phyloP scores from a whole-genome alignment of 2,329 filamentous ascomycete species.

The Phyllosticta citriasiana region DNA sequence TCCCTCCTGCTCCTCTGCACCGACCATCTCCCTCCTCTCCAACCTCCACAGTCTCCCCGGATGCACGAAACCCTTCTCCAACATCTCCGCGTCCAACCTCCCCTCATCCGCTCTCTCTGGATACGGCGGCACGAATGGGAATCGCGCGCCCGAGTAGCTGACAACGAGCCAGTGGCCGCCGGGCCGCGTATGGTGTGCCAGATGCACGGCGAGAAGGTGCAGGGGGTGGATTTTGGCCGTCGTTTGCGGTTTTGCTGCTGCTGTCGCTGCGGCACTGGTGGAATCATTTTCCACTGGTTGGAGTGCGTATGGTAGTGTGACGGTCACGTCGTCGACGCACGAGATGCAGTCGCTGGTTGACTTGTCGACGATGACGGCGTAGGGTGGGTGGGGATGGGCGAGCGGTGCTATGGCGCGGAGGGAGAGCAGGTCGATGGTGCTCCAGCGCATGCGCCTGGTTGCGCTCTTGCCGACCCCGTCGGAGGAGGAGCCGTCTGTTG shows the following conservation, averaged over 20 bases:
- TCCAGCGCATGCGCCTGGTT: constrained; percentile 23
- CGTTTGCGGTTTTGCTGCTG: background rate
- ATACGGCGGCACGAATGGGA: constrained; percentile 22
- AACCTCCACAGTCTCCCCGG: constrained; percentile 29
- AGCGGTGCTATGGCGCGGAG: constrained; percentile 19
- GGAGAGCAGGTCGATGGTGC: constrained; percentile 25
- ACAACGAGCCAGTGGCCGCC: constrained; percentile 29
- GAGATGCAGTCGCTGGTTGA: constrained; percentile 29
- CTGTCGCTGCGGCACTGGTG: background rate
- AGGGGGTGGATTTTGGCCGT: constrained; percentile 24
- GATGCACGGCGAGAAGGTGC: constrained; percentile 29
- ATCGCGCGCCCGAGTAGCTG: constrained; percentile 31
- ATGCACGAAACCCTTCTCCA: constrained; percentile 26
- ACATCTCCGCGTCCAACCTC: constrained; percentile 12
- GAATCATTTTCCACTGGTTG: background rate
- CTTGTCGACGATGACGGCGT: constrained; percentile 29
- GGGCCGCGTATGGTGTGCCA: constrained; percentile 29
- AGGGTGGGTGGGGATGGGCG: constrained; percentile 15
- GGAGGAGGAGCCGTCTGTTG: too few species aligned
- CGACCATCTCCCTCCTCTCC: constrained; percentile 23
- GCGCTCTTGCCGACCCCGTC: background rate
- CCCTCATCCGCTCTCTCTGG: constrained; percentile 12
- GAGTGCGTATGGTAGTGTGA: constrained; percentile 23
- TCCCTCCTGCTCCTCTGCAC: constrained; percentile 16
- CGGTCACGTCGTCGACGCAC: constrained; percentile 23